Percentiles rank a stretch among this genome's conserved stretches.
phyloP scores from a whole-genome alignment of 2,329 filamentous ascomycete genomes.

The Arthrocladium fulminans region DNA sequence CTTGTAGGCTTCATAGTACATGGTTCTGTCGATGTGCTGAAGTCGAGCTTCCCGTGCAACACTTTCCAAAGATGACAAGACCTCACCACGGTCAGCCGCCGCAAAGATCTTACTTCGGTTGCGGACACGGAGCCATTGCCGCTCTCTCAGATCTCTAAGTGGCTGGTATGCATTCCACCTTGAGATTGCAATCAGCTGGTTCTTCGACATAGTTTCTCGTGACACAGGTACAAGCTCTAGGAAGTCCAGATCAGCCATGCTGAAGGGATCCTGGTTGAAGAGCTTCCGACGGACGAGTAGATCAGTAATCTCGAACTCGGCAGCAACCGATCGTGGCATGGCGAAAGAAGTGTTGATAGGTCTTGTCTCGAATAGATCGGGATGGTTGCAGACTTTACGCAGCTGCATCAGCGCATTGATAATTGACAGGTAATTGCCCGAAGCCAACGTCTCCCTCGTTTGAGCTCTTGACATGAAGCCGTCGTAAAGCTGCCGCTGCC shows the following conservation, averaged over 20 bases:
- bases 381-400: conserved; percentile 96
- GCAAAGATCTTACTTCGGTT: conserved; percentile 26
- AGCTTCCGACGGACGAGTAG: conserved; percentile 58
- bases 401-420: conserved; percentile 98
- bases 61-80: conserved; percentile 64
- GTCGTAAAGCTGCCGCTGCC: conserved; percentile 91
- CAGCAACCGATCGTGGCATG: conserved; percentile 69
- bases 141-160: conserved; percentile 62
- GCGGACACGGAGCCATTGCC: conserved; percentile 49
- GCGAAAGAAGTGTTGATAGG: conserved; percentile 96
- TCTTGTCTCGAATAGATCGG: conserved; percentile 89
- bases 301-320: conserved; percentile 66
- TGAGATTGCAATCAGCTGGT: conserved; percentile 45
- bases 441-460: conserved; percentile 78
- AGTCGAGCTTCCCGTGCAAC: conserved; percentile 59
- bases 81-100: conserved; percentile 39
- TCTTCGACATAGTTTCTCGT: conserved; percentile 56
- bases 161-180: conserved; percentile 61
- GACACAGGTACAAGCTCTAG: conserved; percentile 68
- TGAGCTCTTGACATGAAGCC: conserved; percentile 87
- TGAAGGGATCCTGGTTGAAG: conserved; percentile 46
- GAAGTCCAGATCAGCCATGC: conserved; percentile 61
- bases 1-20: conserved; percentile 72
- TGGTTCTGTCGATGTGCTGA: conserved; percentile 69
- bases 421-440: conserved; percentile 93